Evolutionary conservation across 192 early-diverging fungal species (phyloP).

Genomic region (Powellomyces hirtus): DNA sequence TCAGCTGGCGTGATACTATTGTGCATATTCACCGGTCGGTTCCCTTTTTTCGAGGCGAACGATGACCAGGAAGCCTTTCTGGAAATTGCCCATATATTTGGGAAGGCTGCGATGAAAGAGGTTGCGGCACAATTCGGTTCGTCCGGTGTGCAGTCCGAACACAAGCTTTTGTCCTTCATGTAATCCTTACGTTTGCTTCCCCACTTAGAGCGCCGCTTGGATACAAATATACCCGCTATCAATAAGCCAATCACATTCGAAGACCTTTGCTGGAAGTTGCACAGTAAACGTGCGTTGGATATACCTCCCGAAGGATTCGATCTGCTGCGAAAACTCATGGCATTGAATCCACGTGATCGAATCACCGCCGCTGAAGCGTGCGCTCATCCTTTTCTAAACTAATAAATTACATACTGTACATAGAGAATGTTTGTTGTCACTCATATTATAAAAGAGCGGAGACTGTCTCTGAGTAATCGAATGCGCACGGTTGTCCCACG

Average conservation of each 20-base stretch:
- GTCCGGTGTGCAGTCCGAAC: not conserved
- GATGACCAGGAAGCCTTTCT: slow-evolving; percentile 85
- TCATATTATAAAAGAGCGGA: no score
- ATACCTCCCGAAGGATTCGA: slow-evolving; percentile 53
- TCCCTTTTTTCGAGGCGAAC: slow-evolving; percentile 86
- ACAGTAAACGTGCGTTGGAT: slow-evolving; percentile 40
- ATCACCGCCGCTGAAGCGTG: slow-evolving; percentile 79
- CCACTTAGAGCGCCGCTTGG: slow-evolving; percentile 54
- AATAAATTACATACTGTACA: no score
- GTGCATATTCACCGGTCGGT: slow-evolving; percentile 73
- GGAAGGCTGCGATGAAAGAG: slow-evolving; percentile 69
- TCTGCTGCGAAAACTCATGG: slow-evolving; percentile 59
- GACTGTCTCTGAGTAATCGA: no score
- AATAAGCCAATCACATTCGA: slow-evolving; percentile 27
- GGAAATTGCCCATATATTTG: slow-evolving; percentile 81
- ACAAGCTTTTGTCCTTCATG: slow-evolving; percentile 20
- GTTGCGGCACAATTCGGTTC: slow-evolving; percentile 63
- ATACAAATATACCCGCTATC: slow-evolving; percentile 51
- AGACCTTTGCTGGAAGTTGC: slow-evolving; percentile 40
- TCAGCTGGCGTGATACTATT: slow-evolving; percentile 84
- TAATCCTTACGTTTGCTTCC: not conserved
- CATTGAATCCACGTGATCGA: slow-evolving; percentile 56
- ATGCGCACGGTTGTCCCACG: no score
- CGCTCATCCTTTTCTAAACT: slow-evolving; percentile 76
- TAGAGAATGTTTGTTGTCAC: no score